Evolutionary conservation across 805 yeast species (phyloP).

Genomic region (Schwanniomyces vanrijiae): DNA sequence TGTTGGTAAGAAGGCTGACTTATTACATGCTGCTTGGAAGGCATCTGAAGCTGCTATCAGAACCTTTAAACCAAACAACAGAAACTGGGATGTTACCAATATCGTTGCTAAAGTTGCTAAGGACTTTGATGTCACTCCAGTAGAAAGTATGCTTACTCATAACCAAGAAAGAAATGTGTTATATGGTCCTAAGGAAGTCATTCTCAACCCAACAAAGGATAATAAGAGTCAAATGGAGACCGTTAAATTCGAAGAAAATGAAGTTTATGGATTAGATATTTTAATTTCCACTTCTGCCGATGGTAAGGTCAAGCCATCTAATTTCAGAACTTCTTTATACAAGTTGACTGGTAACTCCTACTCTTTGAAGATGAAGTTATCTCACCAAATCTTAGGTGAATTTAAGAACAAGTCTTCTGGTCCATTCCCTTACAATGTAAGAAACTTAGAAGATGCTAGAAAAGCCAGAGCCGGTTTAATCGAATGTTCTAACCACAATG

Average conservation of each 20-base stretch:
- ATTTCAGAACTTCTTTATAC: conserved; percentile 66
- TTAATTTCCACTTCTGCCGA: conserved; percentile 62
- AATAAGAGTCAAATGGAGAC: conserved; percentile 66
- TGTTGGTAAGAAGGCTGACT: conserved; percentile 64
- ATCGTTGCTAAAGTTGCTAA: conserved; percentile 62
- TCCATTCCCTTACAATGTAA: conserved; percentile 65
- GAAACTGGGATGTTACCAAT: conserved; percentile 74
- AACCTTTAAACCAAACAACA: conserved; percentile 62
- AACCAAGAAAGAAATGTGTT: conserved; percentile 65
- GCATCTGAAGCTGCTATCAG: conserved; percentile 81
- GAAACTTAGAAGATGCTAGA: conserved; percentile 65
- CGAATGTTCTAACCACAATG: conserved; percentile 68
- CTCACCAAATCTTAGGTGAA: conserved; percentile 65
- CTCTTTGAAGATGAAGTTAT: conserved; percentile 67
- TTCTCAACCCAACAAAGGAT: conserved; percentile 69
- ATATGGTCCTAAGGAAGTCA: conserved; percentile 75
- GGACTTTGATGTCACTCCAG: conserved; percentile 57
- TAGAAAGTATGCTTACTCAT: conserved; percentile 77
- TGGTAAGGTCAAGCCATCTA: conserved; percentile 63
- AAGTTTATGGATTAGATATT: conserved; percentile 76
- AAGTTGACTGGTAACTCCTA: conserved; percentile 70
- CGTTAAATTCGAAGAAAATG: conserved; percentile 67
- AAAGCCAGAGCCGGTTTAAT: conserved; percentile 72
- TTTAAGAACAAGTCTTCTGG: conserved; percentile 63
- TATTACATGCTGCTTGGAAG: conserved; percentile 68